Evolutionary conservation across 2,329 filamentous ascomycete species (phyloP).

Genomic region (Monilinia vaccinii-corymbosi): DNA sequence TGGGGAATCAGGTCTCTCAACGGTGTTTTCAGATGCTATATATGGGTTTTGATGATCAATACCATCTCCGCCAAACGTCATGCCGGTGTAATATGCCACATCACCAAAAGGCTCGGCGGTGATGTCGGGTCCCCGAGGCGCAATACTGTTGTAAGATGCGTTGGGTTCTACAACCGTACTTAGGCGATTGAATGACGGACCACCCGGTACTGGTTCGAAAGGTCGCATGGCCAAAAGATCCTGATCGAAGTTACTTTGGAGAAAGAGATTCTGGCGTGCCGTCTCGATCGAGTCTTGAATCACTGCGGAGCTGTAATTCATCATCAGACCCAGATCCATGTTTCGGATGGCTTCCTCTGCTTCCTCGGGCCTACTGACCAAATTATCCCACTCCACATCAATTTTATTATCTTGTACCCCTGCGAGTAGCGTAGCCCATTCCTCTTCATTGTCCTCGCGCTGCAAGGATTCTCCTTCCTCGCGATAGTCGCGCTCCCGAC

Average conservation of each 20-base stretch:
- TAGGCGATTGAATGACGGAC: background rate
- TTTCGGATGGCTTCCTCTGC: background rate
- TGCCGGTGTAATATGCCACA: background rate
- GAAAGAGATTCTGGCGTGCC: background rate
- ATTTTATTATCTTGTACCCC: background rate
- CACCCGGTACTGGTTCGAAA: background rate
- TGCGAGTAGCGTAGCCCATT: background rate
- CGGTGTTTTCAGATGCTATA: background rate
- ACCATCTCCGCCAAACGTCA: background rate
- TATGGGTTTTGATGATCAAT: too few relatives aligned
- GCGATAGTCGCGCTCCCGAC: background rate
- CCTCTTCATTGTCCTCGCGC: background rate
- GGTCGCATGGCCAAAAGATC: background rate
- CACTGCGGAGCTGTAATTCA: background rate
- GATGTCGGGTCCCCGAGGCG: background rate
- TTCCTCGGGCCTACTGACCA: background rate
- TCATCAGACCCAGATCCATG: background rate
- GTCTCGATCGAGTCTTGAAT: background rate
- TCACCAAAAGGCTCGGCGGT: background rate
- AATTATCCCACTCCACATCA: background rate
- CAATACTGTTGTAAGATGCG: background rate
- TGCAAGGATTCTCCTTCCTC: background rate
- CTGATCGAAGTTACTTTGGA: background rate
- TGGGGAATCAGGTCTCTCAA: background rate
- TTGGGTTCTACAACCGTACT: background rate